Conservation (phyloP, 345 rosid species). For the Syzygium grande region DNA sequence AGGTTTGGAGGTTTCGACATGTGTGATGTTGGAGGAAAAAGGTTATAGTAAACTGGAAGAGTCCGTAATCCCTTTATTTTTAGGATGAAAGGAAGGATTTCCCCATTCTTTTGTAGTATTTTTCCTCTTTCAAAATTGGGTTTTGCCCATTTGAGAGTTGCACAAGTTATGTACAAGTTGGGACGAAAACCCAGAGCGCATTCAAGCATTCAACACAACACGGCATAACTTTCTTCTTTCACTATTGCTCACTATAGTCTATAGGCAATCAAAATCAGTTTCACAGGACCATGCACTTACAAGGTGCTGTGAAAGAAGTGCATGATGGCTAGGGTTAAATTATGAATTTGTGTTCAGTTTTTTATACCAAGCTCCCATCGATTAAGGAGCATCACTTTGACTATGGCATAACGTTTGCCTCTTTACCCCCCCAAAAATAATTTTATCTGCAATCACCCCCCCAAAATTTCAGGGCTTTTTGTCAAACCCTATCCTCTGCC, state of each 20-base stretch:
- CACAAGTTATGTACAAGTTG: background rate
- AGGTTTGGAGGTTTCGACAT: background rate
- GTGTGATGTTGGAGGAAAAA: background rate
- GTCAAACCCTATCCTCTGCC: background rate
- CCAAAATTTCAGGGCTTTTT: background rate
- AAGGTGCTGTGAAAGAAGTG: background rate
- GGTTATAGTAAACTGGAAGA: background rate
- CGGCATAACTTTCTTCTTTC: background rate
- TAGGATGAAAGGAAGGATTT: background rate
- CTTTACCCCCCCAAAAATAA: background rate
- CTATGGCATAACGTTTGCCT: background rate
- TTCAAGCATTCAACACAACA: background rate
- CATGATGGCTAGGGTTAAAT: background rate
- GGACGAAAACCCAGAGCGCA: background rate
- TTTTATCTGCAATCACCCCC: background rate
- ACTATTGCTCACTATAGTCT: background rate
- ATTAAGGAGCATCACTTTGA: background rate
- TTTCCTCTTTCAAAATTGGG: background rate
- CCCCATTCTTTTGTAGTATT: background rate
- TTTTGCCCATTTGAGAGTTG: background rate
- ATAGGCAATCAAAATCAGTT: background rate
- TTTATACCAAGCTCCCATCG: background rate
- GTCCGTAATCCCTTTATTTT: background rate
- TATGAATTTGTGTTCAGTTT: background rate
- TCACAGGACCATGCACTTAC: background rate